These are phyloP conservation scores for Saccharomyces hybrid DNA, from an alignment of 1,139 yeast species.

Conservation along the genomic window DNA sequence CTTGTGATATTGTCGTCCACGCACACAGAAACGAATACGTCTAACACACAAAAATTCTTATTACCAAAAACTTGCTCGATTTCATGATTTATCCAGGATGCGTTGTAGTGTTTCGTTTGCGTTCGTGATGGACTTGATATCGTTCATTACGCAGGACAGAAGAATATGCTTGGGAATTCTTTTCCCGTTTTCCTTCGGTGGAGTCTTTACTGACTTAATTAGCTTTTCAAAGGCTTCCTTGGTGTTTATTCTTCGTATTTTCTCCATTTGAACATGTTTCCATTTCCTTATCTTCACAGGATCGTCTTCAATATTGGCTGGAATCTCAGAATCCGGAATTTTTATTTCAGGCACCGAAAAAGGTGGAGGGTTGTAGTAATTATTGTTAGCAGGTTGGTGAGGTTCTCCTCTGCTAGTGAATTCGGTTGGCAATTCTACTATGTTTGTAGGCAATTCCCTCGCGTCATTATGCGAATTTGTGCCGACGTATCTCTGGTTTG, in stretches of 20 bases:
- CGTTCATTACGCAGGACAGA: constrained; percentile 26
- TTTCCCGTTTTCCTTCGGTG: constrained; percentile 18
- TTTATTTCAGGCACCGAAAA: constrained; percentile 23
- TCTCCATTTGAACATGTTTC: constrained; percentile 32
- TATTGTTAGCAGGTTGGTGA: constrained; percentile 3
- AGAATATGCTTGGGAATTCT: constrained; percentile 28
- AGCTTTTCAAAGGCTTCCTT: constrained; percentile 27
- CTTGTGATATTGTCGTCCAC: not conserved
- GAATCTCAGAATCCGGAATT: constrained; percentile 22
- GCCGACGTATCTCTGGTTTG: not conserved
- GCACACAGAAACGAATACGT: not conserved
- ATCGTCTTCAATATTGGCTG: constrained; percentile 17
- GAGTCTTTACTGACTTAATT: constrained; percentile 16
- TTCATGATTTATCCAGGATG: not conserved
- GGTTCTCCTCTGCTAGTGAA: not conserved
- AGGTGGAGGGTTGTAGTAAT: constrained; percentile 7
- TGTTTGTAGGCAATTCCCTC: not conserved
- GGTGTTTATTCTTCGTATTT: constrained; percentile 27
- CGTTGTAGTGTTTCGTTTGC: constrained; percentile 27
- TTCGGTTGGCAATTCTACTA: not conserved
- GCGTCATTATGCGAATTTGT: not conserved
- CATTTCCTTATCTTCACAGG: constrained; percentile 24
- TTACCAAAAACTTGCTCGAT: not conserved
- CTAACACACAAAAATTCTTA: not conserved
- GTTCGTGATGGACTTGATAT: constrained; percentile 20